A percentile compares a stretch with the other conserved stretches of the same genome.
Evolutionary conservation across 345 rosid species (phyloP).

Genomic region (Eucalyptus microcorys): DNA sequence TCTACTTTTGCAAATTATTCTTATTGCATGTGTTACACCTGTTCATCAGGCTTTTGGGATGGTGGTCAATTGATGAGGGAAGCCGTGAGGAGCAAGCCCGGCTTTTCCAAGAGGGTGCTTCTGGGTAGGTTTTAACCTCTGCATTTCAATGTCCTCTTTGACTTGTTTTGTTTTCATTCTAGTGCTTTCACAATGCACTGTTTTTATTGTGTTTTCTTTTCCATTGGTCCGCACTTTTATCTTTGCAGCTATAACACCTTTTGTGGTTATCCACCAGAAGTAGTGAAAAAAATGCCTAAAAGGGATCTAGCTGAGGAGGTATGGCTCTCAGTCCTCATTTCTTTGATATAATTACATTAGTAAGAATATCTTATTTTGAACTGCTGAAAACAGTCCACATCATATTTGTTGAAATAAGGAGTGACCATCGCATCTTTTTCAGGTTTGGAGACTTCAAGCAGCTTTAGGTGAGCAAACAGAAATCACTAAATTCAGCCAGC

Average conservation of each 20-base stretch:
- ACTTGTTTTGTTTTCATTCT: background rate
- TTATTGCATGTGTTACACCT: background rate
- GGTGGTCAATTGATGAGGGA: conserved; percentile 99
- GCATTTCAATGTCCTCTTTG: background rate
- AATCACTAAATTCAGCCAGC: conserved; percentile 80
- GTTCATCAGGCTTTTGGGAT: conserved; percentile 67
- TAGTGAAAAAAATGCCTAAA: conserved; percentile 94
- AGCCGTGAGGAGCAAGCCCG: conserved; percentile 91
- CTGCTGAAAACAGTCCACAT: background rate
- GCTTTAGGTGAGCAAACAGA: conserved; percentile 96
- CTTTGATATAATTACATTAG: background rate
- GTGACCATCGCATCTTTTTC: background rate
- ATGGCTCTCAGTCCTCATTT: background rate
- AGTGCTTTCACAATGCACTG: background rate
- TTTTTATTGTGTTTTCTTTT: background rate
- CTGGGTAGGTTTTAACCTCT: conserved; percentile 42
- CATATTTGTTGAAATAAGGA: background rate
- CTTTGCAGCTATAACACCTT: conserved; percentile 81
- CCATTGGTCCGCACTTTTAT: background rate
- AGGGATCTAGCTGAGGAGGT: conserved; percentile 98
- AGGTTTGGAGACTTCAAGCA: conserved; percentile 99
- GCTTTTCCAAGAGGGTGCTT: conserved; percentile 49
- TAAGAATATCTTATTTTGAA: background rate
- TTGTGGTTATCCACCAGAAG: conserved; percentile 87
- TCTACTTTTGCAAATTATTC: background rate